Evolutionary conservation across 2,329 filamentous ascomycete genomes (phyloP), one percentile per base, ranked within the genome.

Genomic region (Scortechinia acanthostroma): DNA sequence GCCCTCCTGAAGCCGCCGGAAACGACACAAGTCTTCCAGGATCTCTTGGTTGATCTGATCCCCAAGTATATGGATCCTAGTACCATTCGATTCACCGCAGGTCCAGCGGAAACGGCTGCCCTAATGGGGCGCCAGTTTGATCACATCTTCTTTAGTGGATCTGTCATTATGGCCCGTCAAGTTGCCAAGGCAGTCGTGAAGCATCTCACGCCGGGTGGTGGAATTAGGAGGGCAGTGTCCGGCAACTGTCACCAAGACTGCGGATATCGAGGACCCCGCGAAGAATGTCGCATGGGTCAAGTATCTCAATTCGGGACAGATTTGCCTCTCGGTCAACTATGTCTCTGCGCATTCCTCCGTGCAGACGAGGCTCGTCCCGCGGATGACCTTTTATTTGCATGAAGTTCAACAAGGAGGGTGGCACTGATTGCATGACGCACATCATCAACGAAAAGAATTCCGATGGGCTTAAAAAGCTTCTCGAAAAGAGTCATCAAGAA

Each of bases 131-230:
- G 58, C 5, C 60, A 58, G 43, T 71, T 63, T 48, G 57, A 70
- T 49, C 62, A 69, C 46, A 66, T 72, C 40, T 72, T 71, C 55
- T 72, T 65, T 51, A 72, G 68, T 0, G 69, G 69, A 1, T 65
- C 62, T 1, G 53, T 58, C 6, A 55, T 49, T 15, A 55, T 70
- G 14, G 69, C 55, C 4, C 60, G 58, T 20, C 57, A 64, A 13
- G 53, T 73, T 15, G 54, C 58, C 43, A 50, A 52, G 1, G 65
- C 67, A 3, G 69, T 70, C 2, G 68, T 68, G 2, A 65, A 65
- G 33, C 52, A 70, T 47, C 57, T 73, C n/a, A 71, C 70, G 0
- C 64, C 67, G 0, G 58, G 60, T 1, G 61, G 56, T 73, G 2
- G 70, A 74, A 48, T 55, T 74, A 1, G 69, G 70, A 4, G 70